Percentiles rank a stretch among this genome's conserved stretches.
phyloP scores from a whole-genome alignment of 2,329 filamentous ascomycete genomes.

The Neofusicoccum laricinum region DNA sequence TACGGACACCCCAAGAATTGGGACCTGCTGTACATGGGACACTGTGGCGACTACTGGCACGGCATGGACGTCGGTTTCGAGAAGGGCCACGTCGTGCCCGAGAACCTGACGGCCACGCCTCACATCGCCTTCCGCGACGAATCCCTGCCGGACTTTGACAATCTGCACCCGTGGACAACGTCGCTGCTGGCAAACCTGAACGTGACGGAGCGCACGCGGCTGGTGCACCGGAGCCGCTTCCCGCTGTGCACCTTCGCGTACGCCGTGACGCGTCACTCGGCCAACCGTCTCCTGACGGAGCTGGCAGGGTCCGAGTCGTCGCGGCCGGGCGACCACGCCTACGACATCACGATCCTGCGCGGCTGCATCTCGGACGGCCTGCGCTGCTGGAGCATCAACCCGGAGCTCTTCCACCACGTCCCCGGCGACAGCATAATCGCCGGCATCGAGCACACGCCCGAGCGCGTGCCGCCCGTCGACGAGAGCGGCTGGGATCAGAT shows the following conservation, averaged over 20 bases:
- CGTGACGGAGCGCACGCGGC: slow-evolving; percentile 35
- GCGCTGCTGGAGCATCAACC: slow-evolving; percentile 43
- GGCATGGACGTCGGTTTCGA: slow-evolving; percentile 24
- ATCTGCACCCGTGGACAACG: slow-evolving; percentile 41
- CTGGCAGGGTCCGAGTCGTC: slow-evolving; percentile 28
- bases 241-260: slow-evolving; percentile 47
- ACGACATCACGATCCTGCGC: slow-evolving; percentile 43
- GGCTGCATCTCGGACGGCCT: slow-evolving; percentile 35
- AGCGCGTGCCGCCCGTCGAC: slow-evolving; percentile 34
- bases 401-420: slow-evolving; percentile 46
- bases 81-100: slow-evolving; percentile 22
- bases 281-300: slow-evolving; percentile 37
- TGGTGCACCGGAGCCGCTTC: slow-evolving; percentile 41
- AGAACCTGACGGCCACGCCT: slow-evolving; percentile 31
- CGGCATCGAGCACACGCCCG: slow-evolving; percentile 28
- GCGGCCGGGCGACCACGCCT: slow-evolving; percentile 28
- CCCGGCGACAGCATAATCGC: slow-evolving; percentile 40
- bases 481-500: slow-evolving; percentile 32
- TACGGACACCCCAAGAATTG: slow-evolving; percentile 40
- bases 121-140: slow-evolving; percentile 37
- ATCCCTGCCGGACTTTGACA: slow-evolving; percentile 33
- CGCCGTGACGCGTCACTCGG: slow-evolving; percentile 40
- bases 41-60: slow-evolving; percentile 43
- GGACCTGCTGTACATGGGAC: slow-evolving; percentile 45
- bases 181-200: slow-evolving; percentile 34